These are phyloP conservation scores for Triadica sebifera DNA, from an alignment of 345 rosid species.

Conservation along the genomic window DNA sequence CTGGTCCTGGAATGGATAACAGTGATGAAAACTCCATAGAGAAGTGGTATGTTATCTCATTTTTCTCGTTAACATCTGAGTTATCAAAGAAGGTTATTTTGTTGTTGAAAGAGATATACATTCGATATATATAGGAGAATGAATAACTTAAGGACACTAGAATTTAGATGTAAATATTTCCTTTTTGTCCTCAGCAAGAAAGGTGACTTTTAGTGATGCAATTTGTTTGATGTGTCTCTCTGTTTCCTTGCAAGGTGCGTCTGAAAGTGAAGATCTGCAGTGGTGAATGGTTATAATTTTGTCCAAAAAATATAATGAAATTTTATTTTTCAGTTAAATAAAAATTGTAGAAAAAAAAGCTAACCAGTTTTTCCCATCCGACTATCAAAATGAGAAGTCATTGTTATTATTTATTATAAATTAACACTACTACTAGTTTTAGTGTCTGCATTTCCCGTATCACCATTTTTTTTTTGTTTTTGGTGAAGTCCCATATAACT, in stretches of 20 bases:
- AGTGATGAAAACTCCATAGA: constrained; percentile 53
- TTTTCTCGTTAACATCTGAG: background rate
- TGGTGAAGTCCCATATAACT: no score
- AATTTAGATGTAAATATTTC: background rate
- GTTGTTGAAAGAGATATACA: background rate
- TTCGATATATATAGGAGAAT: background rate
- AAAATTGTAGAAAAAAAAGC: background rate
- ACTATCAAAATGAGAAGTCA: background rate
- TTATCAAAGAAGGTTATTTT: background rate
- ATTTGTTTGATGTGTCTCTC: background rate
- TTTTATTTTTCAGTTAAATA: background rate
- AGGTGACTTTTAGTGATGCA: background rate
- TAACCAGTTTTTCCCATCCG: background rate
- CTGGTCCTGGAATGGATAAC: constrained; percentile 79
- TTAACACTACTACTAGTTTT: no score
- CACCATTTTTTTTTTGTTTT: no score
- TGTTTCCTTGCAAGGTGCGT: background rate
- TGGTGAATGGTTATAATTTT: background rate
- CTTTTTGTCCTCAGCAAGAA: background rate
- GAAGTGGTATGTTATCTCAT: constrained; percentile 48
- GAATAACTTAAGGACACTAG: background rate
- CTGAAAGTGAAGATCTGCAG: background rate
- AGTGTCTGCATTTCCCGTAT: no score
- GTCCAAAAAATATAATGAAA: background rate
- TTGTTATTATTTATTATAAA: no score